These are phyloP conservation scores for Fomitopsis pinicola DNA, from an alignment of 1,284 basidiomycete species.

Conservation along the genomic window DNA sequence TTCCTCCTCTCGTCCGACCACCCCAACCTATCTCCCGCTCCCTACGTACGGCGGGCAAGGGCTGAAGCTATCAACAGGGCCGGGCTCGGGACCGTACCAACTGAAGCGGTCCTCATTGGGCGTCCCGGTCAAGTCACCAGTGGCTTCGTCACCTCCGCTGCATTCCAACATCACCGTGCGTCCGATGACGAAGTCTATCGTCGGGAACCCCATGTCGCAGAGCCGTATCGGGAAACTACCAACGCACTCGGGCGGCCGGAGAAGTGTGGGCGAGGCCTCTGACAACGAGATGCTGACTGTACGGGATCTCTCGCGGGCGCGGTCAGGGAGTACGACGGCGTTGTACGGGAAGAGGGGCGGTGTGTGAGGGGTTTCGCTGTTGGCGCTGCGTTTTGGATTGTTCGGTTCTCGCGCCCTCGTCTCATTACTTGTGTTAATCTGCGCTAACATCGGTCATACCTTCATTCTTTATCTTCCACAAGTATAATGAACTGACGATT, in stretches of 20 bases:
- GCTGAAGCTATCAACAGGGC: conserved; percentile 57
- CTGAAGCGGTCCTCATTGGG: conserved; percentile 59
- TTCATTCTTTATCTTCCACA: conserved; percentile 3
- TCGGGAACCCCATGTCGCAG: conserved; percentile 39
- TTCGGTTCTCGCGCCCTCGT: not conserved
- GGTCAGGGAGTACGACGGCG: conserved; percentile 18
- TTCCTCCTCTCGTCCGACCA: conserved; percentile 67
- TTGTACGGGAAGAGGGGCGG: conserved; percentile 12
- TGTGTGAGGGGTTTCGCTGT: not conserved
- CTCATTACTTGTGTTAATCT: not conserved
- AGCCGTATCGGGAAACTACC: conserved; percentile 65
- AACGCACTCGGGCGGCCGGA: conserved; percentile 37
- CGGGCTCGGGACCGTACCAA: conserved; percentile 38
- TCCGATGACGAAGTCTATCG: conserved; percentile 37
- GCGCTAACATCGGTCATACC: not conserved
- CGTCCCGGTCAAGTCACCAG: conserved; percentile 24
- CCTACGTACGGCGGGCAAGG: conserved; percentile 44
- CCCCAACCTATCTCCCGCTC: conserved; percentile 70
- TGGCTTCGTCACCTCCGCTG: conserved; percentile 22
- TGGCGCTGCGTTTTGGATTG: not conserved
- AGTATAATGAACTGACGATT: conserved; percentile 22
- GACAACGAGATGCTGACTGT: conserved; percentile 16
- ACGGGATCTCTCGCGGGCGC: conserved; percentile 16
- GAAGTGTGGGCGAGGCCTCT: conserved; percentile 37
- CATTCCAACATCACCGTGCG: conserved; percentile 52